phyloP scores from a whole-genome alignment of 768 basidiomycete genomes.

The Daedaleopsis sinensis region DNA sequence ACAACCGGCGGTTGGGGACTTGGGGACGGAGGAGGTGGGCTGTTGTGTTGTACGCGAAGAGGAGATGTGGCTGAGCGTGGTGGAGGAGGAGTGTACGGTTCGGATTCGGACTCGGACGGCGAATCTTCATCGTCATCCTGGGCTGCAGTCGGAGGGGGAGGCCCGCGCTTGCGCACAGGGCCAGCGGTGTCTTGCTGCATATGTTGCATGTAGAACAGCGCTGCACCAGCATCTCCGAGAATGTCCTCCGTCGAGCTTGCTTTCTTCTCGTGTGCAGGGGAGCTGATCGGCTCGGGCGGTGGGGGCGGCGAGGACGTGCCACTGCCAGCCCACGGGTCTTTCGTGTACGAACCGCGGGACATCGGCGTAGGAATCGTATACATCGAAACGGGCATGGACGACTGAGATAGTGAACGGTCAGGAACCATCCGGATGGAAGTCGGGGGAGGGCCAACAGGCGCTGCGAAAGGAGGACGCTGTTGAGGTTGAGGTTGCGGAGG shows the following conservation, averaged over 20 bases:
- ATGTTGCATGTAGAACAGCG: slow-evolving; percentile 72
- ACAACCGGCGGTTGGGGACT: slow-evolving; percentile 10
- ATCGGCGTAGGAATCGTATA: slow-evolving; percentile 11
- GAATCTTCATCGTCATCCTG: slow-evolving; percentile 26
- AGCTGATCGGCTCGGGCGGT: slow-evolving; percentile 25
- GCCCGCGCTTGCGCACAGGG: slow-evolving; percentile 19
- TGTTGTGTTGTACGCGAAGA: slow-evolving; percentile 16
- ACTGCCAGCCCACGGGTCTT: slow-evolving; percentile 16
- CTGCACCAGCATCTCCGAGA: slow-evolving; percentile 56
- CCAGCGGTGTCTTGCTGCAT: slow-evolving; percentile 36
- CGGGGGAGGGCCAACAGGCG: not conserved
- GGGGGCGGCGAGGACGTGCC: slow-evolving; percentile 3
- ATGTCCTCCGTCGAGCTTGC: slow-evolving; percentile 38
- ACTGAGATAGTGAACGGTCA: slow-evolving; percentile 14
- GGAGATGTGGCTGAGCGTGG: slow-evolving; percentile 15
- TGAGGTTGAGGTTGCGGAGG: slow-evolving; percentile 1
- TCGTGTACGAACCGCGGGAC: slow-evolving; percentile 21
- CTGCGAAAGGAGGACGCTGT: not conserved
- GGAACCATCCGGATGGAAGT: slow-evolving; percentile 15
- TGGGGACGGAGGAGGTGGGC: slow-evolving; percentile 1
- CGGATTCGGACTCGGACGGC: slow-evolving; percentile 30
- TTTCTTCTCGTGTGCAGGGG: slow-evolving; percentile 16
- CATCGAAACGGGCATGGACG: slow-evolving; percentile 14
- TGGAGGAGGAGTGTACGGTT: slow-evolving; percentile 26
- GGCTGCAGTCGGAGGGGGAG: slow-evolving; percentile 30